Evolutionary conservation across 78 protist species (phyloP).

Genomic region (Isochrysis galbana): DNA sequence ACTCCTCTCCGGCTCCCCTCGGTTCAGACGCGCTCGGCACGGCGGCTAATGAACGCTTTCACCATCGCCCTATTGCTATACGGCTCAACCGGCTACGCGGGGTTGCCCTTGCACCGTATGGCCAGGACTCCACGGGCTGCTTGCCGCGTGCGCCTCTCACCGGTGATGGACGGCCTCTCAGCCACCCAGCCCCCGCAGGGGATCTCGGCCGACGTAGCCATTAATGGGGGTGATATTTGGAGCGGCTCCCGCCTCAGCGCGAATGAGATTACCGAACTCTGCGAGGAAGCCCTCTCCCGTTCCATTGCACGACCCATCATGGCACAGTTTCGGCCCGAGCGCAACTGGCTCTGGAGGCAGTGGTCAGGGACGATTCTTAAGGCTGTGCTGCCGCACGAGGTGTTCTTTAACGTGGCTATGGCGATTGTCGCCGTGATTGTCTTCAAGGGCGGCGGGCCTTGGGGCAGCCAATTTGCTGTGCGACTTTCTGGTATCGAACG

Average conservation of each 20-base stretch:
- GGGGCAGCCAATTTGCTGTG: not conserved
- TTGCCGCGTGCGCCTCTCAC: no score
- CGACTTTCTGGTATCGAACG: not conserved
- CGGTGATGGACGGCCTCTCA: no score
- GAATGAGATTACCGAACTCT: not conserved
- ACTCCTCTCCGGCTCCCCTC: no score
- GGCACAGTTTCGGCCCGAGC: not conserved
- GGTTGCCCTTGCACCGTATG: no score
- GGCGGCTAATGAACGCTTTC: no score
- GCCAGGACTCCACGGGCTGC: no score
- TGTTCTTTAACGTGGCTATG: not conserved
- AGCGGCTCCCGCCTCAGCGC: not conserved
- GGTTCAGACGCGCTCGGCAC: no score
- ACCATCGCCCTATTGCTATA: no score
- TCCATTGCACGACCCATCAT: not conserved
- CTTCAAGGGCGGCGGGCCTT: not conserved
- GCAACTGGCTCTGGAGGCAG: not conserved
- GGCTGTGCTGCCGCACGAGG: conserved; percentile 16
- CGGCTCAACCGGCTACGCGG: no score
- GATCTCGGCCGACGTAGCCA: no score
- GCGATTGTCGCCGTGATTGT: not conserved
- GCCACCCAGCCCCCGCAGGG: no score
- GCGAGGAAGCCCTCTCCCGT: not conserved
- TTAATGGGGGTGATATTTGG: not conserved
- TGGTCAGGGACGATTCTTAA: not conserved